These are phyloP conservation scores for Clarireedia homoeocarpa DNA, from an alignment of 2,329 filamentous ascomycete species.

Conservation along the genomic window DNA sequence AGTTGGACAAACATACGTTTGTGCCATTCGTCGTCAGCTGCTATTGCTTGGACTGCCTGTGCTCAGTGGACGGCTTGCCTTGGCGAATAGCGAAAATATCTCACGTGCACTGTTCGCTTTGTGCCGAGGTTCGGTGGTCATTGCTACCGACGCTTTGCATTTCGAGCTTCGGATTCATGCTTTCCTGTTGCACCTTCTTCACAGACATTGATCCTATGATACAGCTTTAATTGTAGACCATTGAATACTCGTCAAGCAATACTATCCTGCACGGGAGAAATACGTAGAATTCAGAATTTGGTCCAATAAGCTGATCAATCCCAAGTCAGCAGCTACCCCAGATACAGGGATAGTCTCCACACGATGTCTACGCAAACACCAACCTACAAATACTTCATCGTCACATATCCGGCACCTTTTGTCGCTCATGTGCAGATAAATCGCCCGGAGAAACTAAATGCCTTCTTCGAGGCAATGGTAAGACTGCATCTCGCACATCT, in stretches of 20 bases:
- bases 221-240: no score
- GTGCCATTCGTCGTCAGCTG: not conserved
- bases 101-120: no score
- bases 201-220: no score
- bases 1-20: not conserved
- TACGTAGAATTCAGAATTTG: no score
- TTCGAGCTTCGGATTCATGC: no score
- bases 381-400: slow-evolving; percentile 36
- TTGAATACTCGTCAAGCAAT: no score
- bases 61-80: no score
- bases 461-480: slow-evolving; percentile 69
- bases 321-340: not conserved
- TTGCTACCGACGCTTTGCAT: not conserved
- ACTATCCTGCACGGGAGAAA: no score
- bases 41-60: not conserved
- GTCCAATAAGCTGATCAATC: not conserved
- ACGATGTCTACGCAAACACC: slow-evolving; percentile 13
- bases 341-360: not conserved
- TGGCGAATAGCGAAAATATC: no score
- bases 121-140: not conserved
- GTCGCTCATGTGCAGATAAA: slow-evolving; percentile 93
- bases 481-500: not conserved
- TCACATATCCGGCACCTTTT: slow-evolving; percentile 62
- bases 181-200: no score
- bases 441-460: slow-evolving; percentile 77